Evolutionary conservation across 2,329 filamentous ascomycete species (phyloP).

Genomic region (Knoxdaviesia capensis): DNA sequence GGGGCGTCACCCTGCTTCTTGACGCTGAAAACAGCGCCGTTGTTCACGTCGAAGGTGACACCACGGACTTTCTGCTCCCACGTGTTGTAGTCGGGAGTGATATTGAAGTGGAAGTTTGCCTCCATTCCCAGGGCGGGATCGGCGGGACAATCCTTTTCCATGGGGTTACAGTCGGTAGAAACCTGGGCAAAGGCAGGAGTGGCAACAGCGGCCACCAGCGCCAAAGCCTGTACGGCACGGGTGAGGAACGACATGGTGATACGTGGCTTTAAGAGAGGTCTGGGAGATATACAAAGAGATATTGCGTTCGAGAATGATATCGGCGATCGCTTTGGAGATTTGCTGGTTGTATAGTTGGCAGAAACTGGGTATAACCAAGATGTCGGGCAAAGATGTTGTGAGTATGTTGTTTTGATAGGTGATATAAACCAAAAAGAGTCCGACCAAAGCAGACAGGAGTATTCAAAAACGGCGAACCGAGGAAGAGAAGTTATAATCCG

Average conservation of each 20-base stretch:
- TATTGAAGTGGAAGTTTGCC: conserved; percentile 44
- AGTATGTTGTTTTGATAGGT: too few species aligned
- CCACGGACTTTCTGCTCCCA: conserved; percentile 50
- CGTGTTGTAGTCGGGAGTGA: conserved; percentile 32
- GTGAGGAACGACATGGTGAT: background rate
- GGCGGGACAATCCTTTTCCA: conserved; percentile 46
- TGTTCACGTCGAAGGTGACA: conserved; percentile 36
- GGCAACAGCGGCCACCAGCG: conserved; percentile 14
- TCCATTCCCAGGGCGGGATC: conserved; percentile 50
- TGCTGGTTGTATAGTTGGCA: too few species aligned
- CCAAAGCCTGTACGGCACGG: background rate
- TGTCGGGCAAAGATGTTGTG: too few species aligned
- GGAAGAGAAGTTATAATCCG: too few species aligned
- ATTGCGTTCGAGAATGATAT: too few species aligned
- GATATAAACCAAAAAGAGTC: too few species aligned
- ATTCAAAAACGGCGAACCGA: too few species aligned
- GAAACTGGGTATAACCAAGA: too few species aligned
- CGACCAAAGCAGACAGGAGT: too few species aligned
- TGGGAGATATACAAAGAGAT: too few species aligned
- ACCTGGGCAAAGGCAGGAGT: conserved; percentile 47
- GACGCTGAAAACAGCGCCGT: conserved; percentile 57
- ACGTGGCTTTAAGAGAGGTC: too few species aligned
- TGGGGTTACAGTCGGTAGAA: conserved; percentile 57
- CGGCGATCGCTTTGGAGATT: too few species aligned
- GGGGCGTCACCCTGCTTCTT: conserved; percentile 51